Evolutionary conservation across 1,139 yeast genomes (phyloP).

Genomic region (Magnusiomyces suaveolens): DNA sequence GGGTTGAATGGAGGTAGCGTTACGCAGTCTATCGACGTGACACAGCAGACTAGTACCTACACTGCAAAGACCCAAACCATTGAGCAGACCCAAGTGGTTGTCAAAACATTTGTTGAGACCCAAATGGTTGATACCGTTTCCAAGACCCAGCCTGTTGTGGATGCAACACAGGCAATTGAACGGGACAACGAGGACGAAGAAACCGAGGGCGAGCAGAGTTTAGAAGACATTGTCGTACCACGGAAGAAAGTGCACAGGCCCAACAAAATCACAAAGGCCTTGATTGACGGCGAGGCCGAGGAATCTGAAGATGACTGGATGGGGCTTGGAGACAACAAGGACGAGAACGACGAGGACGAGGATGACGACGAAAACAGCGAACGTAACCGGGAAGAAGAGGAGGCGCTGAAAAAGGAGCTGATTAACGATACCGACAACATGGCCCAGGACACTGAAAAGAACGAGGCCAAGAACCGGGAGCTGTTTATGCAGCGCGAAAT

Average conservation of each 20-base stretch:
- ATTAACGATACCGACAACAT: neutral
- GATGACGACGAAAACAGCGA: neutral
- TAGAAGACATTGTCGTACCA: neutral
- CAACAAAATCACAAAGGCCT: neutral
- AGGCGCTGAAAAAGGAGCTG: neutral
- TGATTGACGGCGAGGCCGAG: neutral
- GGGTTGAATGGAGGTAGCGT: neutral
- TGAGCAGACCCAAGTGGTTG: neutral
- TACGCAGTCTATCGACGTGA: neutral
- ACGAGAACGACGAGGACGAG: neutral
- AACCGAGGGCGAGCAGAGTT: neutral
- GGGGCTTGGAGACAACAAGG: neutral
- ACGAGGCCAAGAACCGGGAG: neutral
- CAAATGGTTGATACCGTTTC: neutral
- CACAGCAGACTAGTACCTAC: neutral
- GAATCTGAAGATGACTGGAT: conserved; percentile 1
- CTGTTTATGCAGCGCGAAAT: neutral
- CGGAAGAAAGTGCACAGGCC: neutral
- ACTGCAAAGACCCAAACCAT: neutral
- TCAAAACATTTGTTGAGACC: neutral
- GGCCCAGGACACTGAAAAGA: neutral
- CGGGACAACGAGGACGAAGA: neutral
- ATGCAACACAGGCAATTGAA: neutral
- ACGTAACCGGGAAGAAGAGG: neutral
- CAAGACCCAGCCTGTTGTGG: neutral